These are phyloP conservation scores for Penicillium macrosclerotiorum DNA, from an alignment of 495 filamentous ascomycete genomes.

Conservation along the genomic window DNA sequence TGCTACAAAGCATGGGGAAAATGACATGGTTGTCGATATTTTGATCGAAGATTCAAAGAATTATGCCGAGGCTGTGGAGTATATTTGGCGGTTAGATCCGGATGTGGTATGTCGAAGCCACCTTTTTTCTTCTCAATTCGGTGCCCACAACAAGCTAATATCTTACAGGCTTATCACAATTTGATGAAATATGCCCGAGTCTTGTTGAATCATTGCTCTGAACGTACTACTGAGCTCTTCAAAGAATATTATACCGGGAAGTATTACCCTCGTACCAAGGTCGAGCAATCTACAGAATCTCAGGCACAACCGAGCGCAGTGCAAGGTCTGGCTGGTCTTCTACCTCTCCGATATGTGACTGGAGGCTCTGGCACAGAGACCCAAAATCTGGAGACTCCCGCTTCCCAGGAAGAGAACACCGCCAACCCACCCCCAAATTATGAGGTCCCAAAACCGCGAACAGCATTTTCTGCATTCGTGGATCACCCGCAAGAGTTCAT, in stretches of 20 bases:
- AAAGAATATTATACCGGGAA: slow-evolving; percentile 89
- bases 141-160: not conserved
- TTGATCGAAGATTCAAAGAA: slow-evolving; percentile 91
- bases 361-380: slow-evolving; percentile 49
- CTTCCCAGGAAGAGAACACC: slow-evolving; percentile 24
- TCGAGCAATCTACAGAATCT: slow-evolving; percentile 49
- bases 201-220: slow-evolving; percentile 77
- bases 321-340: slow-evolving; percentile 74
- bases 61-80: slow-evolving; percentile 83
- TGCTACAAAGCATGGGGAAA: slow-evolving; percentile 89
- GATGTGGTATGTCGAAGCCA: slow-evolving; percentile 59
- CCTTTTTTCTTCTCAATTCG: no score
- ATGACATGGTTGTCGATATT: slow-evolving; percentile 91
- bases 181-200: slow-evolving; percentile 95
- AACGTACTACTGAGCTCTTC: slow-evolving; percentile 78
- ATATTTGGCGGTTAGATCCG: slow-evolving; percentile 86
- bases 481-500: slow-evolving; percentile 91
- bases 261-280: slow-evolving; percentile 70
- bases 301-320: slow-evolving; percentile 65
- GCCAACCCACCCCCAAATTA: slow-evolving; percentile 30
- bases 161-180: slow-evolving; percentile 71
- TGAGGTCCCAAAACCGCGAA: slow-evolving; percentile 70
- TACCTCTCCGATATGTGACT: slow-evolving; percentile 86
- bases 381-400: slow-evolving; percentile 27
- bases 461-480: slow-evolving; percentile 94